A percentile compares a stretch with the other conserved stretches of the same genome.
Evolutionary conservation across 2,329 filamentous ascomycete genomes (phyloP).

Genomic region (Colletotrichum nymphaeae): DNA sequence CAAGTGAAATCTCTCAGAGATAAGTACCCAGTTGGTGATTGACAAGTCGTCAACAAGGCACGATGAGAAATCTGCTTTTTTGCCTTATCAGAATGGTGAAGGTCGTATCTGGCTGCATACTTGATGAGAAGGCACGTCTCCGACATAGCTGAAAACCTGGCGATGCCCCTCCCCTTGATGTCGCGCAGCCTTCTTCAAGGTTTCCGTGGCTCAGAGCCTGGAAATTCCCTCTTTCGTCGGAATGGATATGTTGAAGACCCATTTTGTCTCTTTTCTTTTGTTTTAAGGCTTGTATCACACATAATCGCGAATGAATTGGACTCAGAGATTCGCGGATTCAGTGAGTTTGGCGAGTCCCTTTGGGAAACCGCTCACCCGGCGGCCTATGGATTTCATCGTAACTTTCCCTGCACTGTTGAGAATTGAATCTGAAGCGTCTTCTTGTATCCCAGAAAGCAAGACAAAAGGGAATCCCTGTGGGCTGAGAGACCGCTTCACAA

Average conservation of each 20-base stretch:
- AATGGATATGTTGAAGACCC: slow-evolving; percentile 44
- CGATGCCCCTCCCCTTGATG: slow-evolving; percentile 41
- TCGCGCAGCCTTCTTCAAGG: slow-evolving; percentile 55
- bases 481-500: slow-evolving; percentile 48
- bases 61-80: slow-evolving; percentile 42
- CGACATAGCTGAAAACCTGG: background rate
- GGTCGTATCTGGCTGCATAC: slow-evolving; percentile 53
- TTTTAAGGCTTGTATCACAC: slow-evolving; percentile 56
- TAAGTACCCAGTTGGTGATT: slow-evolving; percentile 43
- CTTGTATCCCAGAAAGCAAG: background rate
- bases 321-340: slow-evolving; percentile 38
- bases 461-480: slow-evolving; percentile 50
- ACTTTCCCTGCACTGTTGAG: slow-evolving; percentile 40
- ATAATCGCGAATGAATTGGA: slow-evolving; percentile 65
- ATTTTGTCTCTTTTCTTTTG: slow-evolving; percentile 42
- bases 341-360: slow-evolving; percentile 58
- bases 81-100: slow-evolving; percentile 54
- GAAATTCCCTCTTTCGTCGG: slow-evolving; percentile 45
- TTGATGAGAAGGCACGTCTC: slow-evolving; percentile 56
- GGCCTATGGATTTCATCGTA: slow-evolving; percentile 40
- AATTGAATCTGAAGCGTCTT: background rate
- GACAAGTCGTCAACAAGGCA: slow-evolving; percentile 46
- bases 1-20: slow-evolving; percentile 46
- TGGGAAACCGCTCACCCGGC: slow-evolving; percentile 51
- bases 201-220: slow-evolving; percentile 51